Evolutionary conservation across 805 yeast genomes (phyloP), one percentile per base, ranked within the genome.

Genomic region (Nakazawaea ernobii): DNA sequence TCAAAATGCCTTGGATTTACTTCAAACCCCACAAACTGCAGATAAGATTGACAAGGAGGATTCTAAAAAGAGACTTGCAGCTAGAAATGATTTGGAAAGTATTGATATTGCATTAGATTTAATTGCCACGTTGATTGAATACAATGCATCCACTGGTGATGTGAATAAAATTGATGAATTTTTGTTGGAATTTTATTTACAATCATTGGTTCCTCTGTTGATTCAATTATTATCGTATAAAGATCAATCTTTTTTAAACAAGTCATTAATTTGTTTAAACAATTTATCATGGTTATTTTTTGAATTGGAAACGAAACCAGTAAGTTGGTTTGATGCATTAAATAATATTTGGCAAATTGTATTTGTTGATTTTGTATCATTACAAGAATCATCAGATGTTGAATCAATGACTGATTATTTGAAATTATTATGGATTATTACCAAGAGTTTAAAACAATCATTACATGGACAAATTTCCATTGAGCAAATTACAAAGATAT

Each of bases 51-150:
- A 56, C 20, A 67, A 63, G 39, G 62, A 65, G 26, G 66, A 65
- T 37, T 61, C 73, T 3, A 69, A 68, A 27, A 69, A 66, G 39
- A 71, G 75, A 47, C 58, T 64, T 7, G 59, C 58, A 11, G 79
- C 86, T 2, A 74, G 75, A 52, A 65, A 73, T 39, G 73, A 76
- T 43, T 63, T 85, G 42, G 83, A 83, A 53, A 73, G 86, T 4
- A 67, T 86, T 20, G 95, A 88, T 55, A 72, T 84, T 0, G 71
- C 85, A 0, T 65, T 91, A 20, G 98, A 92, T 61, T 62, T 92
- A 30, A 69, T 88, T 24, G 80, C 97, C 1, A 85, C 91, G 1
- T 69, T 82, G 6, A 75, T 85, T 55, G 97, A 90, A 61, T 74
- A 66, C 37, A 58, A 59, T 20, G 48, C 48, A 29, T 30, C 43